Conservation (phyloP, 2,329 filamentous ascomycete species). For the Pyrenochaeta sp. region DNA sequence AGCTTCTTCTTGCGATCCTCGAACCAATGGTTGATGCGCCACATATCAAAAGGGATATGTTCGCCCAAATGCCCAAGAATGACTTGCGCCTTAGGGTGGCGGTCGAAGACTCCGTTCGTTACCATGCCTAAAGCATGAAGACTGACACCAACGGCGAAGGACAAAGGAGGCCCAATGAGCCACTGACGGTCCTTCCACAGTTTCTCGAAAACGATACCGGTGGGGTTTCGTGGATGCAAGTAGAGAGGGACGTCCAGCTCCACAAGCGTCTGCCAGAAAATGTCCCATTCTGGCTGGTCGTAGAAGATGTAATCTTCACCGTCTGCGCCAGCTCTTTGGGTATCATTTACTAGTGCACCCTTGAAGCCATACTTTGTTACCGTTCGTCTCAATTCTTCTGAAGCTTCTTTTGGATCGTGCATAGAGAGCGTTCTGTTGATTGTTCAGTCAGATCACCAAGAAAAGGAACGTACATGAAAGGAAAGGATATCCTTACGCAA, state of each 20-base stretch:
- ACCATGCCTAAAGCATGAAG: conserved; percentile 65
- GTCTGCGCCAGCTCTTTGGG: conserved; percentile 65
- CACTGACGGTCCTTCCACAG: conserved; percentile 67
- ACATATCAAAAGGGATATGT: conserved; percentile 61
- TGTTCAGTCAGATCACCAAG: not conserved
- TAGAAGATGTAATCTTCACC: conserved; percentile 72
- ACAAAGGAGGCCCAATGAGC: conserved; percentile 59
- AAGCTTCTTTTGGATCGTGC: conserved; percentile 63
- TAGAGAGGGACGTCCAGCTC: conserved; percentile 72
- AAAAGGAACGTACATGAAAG: not conserved
- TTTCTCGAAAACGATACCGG: conserved; percentile 62
- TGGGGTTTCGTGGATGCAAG: conserved; percentile 67
- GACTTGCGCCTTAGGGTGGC: conserved; percentile 57
- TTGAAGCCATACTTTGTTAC: conserved; percentile 58
- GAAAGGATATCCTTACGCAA: conserved; percentile 14
- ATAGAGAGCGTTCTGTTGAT: conserved; percentile 37
- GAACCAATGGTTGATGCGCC: conserved; percentile 57
- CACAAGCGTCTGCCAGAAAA: conserved; percentile 67
- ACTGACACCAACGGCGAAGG: conserved; percentile 40
- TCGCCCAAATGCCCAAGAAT: conserved; percentile 60
- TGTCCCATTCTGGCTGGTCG: conserved; percentile 67
- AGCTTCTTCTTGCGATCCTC: conserved; percentile 64
- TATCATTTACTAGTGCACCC: conserved; percentile 61
- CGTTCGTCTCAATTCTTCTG: conserved; percentile 61
- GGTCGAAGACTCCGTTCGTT: conserved; percentile 61